Evolutionary conservation across 495 filamentous ascomycete species (phyloP), one percentile per base, ranked within the genome.

Genomic region (Neurospora cerealis): DNA sequence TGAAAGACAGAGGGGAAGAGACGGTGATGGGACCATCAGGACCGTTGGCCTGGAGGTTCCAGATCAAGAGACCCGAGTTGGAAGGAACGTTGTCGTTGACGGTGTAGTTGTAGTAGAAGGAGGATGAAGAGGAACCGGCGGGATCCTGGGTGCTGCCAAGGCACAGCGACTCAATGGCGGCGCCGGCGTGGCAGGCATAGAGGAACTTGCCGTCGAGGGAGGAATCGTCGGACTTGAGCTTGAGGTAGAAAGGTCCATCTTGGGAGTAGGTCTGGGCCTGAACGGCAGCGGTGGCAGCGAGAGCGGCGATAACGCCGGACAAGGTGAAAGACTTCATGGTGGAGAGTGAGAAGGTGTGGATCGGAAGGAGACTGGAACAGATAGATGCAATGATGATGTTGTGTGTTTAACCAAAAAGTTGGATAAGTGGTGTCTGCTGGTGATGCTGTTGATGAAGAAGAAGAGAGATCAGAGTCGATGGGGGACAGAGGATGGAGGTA

Each of bases 151-250:
- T 74, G 38, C 77, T 77, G 44, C 71, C 72, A 72, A 86, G 75
- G 78, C 88, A 91, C 44, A 90, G 80, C 11, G 82, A 84, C 74
- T 88, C 84, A 37, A 85, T 87, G 21, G 84, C 87, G 42, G 88
- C 87, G 13, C 89, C 89, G 34, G 85, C 78, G 74, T 89, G 88
- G 80, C 89, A 90, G 39, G 88, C 78, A 6, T 54, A 54, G 42
- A 87, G 83, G 70, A 80, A 83, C 3, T 79, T 73, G 80, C 79
- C 81, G 73, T 83, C 75, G 46, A 82, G 44, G 10, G 79, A 77
- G 11, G 75, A 72, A 70, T 83, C 81, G 48, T 66, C 71, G 10
- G 82, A 79, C 36, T 72, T 72, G 69, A 87, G 70, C 44, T 80
- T 74, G 54, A 87, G 82, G 69, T 70, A 73, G 78, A 86, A 87